A percentile compares a stretch with the other conserved stretches of the same genome.
These are phyloP conservation scores for Albophoma yamanashiensis DNA, from an alignment of 2,329 filamentous ascomycete genomes.

Conservation along the genomic window DNA sequence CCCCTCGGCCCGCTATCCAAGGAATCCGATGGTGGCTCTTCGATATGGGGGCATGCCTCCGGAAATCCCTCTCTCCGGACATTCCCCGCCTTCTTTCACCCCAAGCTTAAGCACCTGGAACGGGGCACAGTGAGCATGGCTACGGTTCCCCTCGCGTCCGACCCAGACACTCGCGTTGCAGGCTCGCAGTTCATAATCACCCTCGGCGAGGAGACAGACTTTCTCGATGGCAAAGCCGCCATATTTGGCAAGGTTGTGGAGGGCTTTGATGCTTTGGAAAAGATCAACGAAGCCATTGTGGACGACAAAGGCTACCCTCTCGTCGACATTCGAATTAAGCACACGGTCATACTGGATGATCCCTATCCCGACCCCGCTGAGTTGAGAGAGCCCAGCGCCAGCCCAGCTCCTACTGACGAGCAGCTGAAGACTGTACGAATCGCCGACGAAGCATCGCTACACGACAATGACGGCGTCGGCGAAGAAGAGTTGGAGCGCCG, in stretches of 20 bases:
- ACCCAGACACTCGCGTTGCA: constrained; percentile 73
- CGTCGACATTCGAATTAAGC: constrained; percentile 89
- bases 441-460: constrained; percentile 74
- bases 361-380: constrained; percentile 76
- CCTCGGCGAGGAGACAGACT: constrained; percentile 79
- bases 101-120: constrained; percentile 79
- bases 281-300: constrained; percentile 82
- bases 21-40: constrained; percentile 84
- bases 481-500: constrained; percentile 72
- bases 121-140: constrained; percentile 96
- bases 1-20: constrained; percentile 77
- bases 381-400: constrained; percentile 65
- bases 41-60: constrained; percentile 79
- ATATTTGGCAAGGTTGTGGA: constrained; percentile 94
- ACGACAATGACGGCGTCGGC: constrained; percentile 59
- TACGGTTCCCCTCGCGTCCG: constrained; percentile 64
- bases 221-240: constrained; percentile 84
- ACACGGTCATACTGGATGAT: constrained; percentile 86
- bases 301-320: constrained; percentile 80
- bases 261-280: constrained; percentile 87
- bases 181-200: constrained; percentile 93
- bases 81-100: constrained; percentile 75
- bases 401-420: constrained; percentile 70
- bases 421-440: constrained; percentile 90
- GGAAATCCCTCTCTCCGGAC: constrained; percentile 57